phyloP scores from a whole-genome alignment of 441 rosid species.

The Croton setiger region DNA sequence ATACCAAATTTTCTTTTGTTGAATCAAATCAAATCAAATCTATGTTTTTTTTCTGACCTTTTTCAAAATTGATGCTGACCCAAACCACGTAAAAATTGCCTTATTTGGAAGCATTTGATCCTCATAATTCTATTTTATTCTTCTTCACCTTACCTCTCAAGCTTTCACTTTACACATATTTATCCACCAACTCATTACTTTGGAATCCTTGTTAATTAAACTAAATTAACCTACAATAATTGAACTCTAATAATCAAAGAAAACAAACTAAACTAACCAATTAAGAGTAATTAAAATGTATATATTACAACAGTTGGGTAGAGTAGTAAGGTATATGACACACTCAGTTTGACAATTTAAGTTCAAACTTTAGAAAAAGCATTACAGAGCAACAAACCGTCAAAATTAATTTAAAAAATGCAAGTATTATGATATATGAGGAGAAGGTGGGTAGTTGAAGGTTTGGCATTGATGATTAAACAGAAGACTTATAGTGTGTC shows the following conservation, averaged over 20 bases:
- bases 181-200: too few species aligned
- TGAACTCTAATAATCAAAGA: too few species aligned
- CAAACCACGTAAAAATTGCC: not conserved
- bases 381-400: too few species aligned
- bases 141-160: not conserved
- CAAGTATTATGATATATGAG: not conserved
- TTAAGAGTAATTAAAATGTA: too few species aligned
- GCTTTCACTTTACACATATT: not conserved
- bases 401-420: too few species aligned
- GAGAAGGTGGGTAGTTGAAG: not conserved
- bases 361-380: too few species aligned
- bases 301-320: too few species aligned
- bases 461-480: constrained; percentile 29
- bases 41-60: not conserved
- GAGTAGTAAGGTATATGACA: too few species aligned
- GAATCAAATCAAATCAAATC: not conserved
- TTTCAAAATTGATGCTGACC: not conserved
- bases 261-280: too few species aligned
- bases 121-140: not conserved
- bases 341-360: too few species aligned
- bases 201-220: not conserved
- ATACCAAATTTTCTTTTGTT: constrained; percentile 13
- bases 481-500: constrained; percentile 39
- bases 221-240: too few species aligned
- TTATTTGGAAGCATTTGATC: not conserved